These are phyloP conservation scores for Candida multigemmis DNA, from an alignment of 805 yeast species.

Conservation along the genomic window DNA sequence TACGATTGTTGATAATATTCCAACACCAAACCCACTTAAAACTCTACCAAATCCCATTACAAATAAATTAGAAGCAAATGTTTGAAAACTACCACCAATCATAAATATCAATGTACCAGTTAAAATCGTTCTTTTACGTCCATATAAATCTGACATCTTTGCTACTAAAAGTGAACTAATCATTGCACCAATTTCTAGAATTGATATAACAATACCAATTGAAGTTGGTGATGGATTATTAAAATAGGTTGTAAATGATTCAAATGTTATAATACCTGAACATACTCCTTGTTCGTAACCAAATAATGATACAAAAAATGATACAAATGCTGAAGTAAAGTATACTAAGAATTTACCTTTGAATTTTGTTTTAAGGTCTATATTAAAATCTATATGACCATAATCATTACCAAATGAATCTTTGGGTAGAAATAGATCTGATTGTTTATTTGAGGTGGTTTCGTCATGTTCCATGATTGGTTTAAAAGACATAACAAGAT, in stretches of 20 bases:
- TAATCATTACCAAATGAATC: conserved; percentile 28
- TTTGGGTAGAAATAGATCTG: too few relatives aligned
- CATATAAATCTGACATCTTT: conserved; percentile 65
- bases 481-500: too few relatives aligned
- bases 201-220: conserved; percentile 82
- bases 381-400: conserved; percentile 27
- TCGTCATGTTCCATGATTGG: too few relatives aligned
- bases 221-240: conserved; percentile 63
- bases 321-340: conserved; percentile 36
- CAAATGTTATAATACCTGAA: conserved; percentile 75
- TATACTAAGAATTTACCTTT: conserved; percentile 32
- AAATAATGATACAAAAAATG: conserved; percentile 31
- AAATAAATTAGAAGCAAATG: conserved; percentile 45
- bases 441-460: too few relatives aligned
- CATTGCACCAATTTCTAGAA: conserved; percentile 82
- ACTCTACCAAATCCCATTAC: conserved; percentile 67
- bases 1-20: conserved; percentile 72
- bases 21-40: conserved; percentile 81
- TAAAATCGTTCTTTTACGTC: conserved; percentile 71
- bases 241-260: conserved; percentile 61
- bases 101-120: conserved; percentile 74
- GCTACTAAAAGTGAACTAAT: conserved; percentile 75
- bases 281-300: conserved; percentile 68
- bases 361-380: conserved; percentile 23
- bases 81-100: conserved; percentile 70